A percentile compares a stretch with the other conserved stretches of the same genome.
Evolutionary conservation across 805 yeast genomes (phyloP).

Genomic region (Cyberlindnera misumaiensis): DNA sequence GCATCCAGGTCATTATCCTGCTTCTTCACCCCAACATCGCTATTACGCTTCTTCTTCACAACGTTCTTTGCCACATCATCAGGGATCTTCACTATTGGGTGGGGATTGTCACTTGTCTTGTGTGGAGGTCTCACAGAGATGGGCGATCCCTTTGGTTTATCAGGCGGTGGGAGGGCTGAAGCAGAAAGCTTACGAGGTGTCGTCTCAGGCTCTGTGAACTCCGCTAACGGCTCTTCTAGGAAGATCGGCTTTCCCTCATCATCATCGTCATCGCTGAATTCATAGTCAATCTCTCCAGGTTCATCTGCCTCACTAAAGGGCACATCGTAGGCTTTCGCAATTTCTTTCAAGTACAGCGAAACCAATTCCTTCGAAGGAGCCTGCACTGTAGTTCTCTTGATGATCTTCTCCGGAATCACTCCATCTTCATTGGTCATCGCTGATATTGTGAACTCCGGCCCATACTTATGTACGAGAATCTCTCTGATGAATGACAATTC

Average conservation of each 20-base stretch:
- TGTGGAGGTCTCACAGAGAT: conserved; percentile 37
- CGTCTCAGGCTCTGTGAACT: conserved; percentile 9
- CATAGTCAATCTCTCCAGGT: conserved; percentile 24
- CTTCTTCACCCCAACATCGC: conserved; percentile 19
- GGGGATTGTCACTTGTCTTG: conserved; percentile 33
- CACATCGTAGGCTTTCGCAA: conserved; percentile 72
- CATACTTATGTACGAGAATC: conserved; percentile 53
- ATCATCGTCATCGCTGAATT: conserved; percentile 28
- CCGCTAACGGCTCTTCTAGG: conserved; percentile 13
- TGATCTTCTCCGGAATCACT: conserved; percentile 62
- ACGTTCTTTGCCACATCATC: conserved; percentile 33
- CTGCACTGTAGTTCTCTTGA: conserved; percentile 53
- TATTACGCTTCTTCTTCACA: conserved; percentile 19
- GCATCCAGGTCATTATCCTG: conserved; percentile 52
- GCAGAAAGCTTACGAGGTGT: conserved; percentile 21
- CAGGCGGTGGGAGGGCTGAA: conserved; percentile 14
- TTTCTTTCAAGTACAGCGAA: conserved; percentile 64
- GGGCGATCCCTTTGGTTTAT: conserved; percentile 24
- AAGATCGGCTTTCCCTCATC: conserved; percentile 30
- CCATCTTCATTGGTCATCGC: conserved; percentile 46
- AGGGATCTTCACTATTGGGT: conserved; percentile 33
- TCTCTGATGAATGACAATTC: conserved; percentile 61
- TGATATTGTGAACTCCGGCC: conserved; percentile 47
- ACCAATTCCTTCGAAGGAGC: conserved; percentile 67
- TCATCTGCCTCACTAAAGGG: conserved; percentile 51